A percentile compares a stretch with the other conserved stretches of the same genome.
Conservation (phyloP, 192 early-diverging fungal species). For the Backusella luteola region DNA sequence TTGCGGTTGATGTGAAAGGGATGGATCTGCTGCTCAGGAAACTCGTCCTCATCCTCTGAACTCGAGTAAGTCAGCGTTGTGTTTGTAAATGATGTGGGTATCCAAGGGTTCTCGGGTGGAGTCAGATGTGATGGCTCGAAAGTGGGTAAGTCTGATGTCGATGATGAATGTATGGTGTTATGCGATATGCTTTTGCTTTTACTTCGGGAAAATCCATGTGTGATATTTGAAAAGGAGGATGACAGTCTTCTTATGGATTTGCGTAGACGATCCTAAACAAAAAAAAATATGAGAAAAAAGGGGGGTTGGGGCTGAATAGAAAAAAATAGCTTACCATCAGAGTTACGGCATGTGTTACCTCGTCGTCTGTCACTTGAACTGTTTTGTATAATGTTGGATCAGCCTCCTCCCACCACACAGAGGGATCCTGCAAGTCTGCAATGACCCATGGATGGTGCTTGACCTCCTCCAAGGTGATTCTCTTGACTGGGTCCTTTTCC, state of each 20-base stretch:
- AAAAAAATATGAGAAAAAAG: not conserved
- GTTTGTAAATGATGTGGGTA: conserved; percentile 11
- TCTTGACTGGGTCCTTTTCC: conserved; percentile 82
- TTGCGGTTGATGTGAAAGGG: not conserved
- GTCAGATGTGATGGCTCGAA: not conserved
- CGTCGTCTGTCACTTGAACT: conserved; percentile 84
- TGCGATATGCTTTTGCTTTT: not conserved
- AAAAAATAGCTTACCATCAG: conserved; percentile 48
- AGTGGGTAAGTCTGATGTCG: not conserved
- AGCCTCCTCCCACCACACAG: conserved; percentile 76
- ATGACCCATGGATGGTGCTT: conserved; percentile 93
- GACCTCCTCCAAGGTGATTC: conserved; percentile 86
- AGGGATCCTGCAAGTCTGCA: conserved; percentile 61
- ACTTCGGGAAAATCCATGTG: not conserved
- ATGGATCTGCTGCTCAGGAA: not conserved
- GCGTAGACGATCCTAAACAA: not conserved
- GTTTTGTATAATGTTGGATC: conserved; percentile 69
- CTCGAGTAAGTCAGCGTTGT: not conserved
- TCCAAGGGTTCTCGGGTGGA: not conserved
- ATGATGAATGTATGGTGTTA: conserved; percentile 2
- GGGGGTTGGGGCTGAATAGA: not conserved
- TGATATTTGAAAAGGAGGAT: not conserved
- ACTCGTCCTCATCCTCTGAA: not conserved
- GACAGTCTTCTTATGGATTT: not conserved
- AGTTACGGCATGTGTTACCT: conserved; percentile 71